Base-by-base conservation (phyloP, 495 filamentous ascomycete species). In the Talaromyces proteolyticus region DNA sequence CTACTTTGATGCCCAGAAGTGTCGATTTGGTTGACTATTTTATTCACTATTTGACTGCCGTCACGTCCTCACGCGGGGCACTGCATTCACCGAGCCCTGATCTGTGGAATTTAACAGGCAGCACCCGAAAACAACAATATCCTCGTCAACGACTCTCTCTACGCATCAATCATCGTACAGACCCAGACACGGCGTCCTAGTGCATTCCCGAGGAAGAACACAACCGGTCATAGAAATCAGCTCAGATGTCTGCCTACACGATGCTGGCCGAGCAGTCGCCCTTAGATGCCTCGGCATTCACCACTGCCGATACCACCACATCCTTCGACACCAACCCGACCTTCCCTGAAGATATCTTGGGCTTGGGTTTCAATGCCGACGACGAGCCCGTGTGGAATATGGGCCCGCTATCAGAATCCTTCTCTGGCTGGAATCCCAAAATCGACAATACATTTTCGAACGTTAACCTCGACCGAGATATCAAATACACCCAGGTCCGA, bases 401-500 rank as follows among this genome's bases (percentile, higher is more conserved):
- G 25, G 57, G 66, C 47, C 58, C 64, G 11, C 52, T 69, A 14
- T 67, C 66, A 14, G 59, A 64, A 25, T 53, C 52, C 2, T 37
- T 47, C 47, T 43, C 26, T 23, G 37, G 42, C 2, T 67, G 65
- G 63, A 61, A 67, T 42, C 22, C 45, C 41, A 66, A 62, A 44
- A 26, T 49, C 21, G 65, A 65, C 20, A 42, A 21, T 54, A 51
- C 50, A 19, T 65, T 65, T 47, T 29, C 59, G 25, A 47, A 44
- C 42, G 57, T 60, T 4, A 47, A 50, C 2, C 45, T 66, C 20
- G 61, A 68, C 24, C 57, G 63, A 40, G 67, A 65, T 40, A 53
- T 65, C 16, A 68, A 65, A 50, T 65, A 70, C 43, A 51, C 66
- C 16, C 66, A 67, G 29, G 62, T 74, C 24, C 63, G 65, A 38